Conservation (phyloP, 805 yeast species). For the Cyberlindnera euphorbiae region DNA sequence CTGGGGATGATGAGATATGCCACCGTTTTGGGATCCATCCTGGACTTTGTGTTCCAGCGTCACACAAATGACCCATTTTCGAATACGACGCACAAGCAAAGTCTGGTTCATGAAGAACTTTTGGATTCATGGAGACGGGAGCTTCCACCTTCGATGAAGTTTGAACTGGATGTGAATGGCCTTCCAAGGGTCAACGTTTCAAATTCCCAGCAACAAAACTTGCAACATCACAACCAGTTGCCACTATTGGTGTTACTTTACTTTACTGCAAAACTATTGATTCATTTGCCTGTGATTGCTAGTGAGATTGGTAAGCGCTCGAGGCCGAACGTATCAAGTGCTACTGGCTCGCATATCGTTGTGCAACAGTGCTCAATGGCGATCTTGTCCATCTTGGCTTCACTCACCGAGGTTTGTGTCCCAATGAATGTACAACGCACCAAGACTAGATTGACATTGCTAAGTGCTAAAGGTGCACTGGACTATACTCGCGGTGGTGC, state of each 20-base stretch:
- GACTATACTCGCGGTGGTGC: conserved; percentile 85
- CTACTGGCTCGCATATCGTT: conserved; percentile 53
- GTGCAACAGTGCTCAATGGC: conserved; percentile 65
- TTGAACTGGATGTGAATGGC: conserved; percentile 61
- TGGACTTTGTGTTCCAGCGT: conserved; percentile 68
- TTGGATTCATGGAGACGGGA: conserved; percentile 77
- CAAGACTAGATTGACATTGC: conserved; percentile 55
- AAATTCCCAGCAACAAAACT: conserved; percentile 14
- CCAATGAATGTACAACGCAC: conserved; percentile 62
- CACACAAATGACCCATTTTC: conserved; percentile 17
- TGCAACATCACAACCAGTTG: conserved; percentile 31
- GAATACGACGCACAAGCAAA: conserved; percentile 27
- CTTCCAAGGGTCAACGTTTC: conserved; percentile 30
- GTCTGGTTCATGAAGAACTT: conserved; percentile 52
- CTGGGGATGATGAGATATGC: conserved; percentile 63
- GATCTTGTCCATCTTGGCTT: conserved; percentile 48
- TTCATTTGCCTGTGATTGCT: conserved; percentile 61
- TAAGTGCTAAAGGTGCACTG: conserved; percentile 70
- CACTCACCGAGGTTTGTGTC: conserved; percentile 48
- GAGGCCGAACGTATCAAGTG: conserved; percentile 19
- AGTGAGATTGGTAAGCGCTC: conserved; percentile 24
- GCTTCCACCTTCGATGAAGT: conserved; percentile 54
- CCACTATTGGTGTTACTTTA: conserved; percentile 54
- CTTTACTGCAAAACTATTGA: conserved; percentile 57
- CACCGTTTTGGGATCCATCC: conserved; percentile 65